Base-by-base conservation (phyloP, 179 eudicot species). In the Beta lomatogona region DNA sequence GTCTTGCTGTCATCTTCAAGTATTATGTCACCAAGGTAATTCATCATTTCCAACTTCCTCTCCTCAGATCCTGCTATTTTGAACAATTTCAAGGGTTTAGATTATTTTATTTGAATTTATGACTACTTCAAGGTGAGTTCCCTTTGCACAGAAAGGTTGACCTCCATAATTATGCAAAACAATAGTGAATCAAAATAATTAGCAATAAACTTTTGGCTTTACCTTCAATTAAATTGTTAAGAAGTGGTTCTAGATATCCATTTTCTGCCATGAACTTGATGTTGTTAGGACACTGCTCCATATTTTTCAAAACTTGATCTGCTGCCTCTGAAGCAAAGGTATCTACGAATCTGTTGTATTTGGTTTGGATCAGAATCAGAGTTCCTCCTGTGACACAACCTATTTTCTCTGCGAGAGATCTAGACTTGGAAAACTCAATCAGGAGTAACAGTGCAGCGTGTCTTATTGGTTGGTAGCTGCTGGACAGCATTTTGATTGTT, bases 221-320 rank as follows among this genome's bases (percentile, higher is more conserved):
- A 94, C 97, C 98, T 92, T 85, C 82, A 57, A 82, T 48, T 21
- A 94, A 86, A 80, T 90, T 91, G 73, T 86, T 84, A 55, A 93
- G 86, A 55, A 94, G 88, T 5, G 98, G 97, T 57, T 94, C 92
- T 79, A 91, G 63, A 79, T 85, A 87, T 78, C 98, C 98, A 85
- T 90, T 92, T 84, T 93, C 97, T 68, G 94, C 98, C 97, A 94
- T 93, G 68, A 83, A 75, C 85, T 87, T 94, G 87, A 94, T 86
- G 86, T 94, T 91, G 46, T 72, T 75, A 4, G 91, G 88, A 85
- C 83, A 86, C 67, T 61, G 88, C 85, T 90, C 92, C 87, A 94
- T 83, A 78, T 92, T 91, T 83, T 80, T 88, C 77, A 94, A 80
- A 75, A 93, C 81, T 83, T 90, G 88, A 75, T 87, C 91, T 59